Evolutionary conservation across 2,329 filamentous ascomycete genomes (phyloP).

Genomic region (Ceratocystis harringtonii): DNA sequence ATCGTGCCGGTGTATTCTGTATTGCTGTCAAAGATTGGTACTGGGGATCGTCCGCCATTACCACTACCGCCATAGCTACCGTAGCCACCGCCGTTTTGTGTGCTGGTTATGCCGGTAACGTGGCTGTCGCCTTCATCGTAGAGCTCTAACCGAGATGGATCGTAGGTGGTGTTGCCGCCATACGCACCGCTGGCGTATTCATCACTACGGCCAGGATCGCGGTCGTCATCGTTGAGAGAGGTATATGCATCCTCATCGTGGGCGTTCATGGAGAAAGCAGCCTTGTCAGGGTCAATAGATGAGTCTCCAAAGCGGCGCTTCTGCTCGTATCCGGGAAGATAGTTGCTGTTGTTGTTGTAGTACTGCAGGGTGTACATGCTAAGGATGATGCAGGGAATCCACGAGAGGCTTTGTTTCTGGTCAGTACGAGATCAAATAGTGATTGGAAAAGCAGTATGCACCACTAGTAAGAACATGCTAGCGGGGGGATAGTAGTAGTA

Average conservation of each 20-base stretch:
- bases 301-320: slow-evolving; percentile 28
- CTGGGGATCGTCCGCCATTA: neutral
- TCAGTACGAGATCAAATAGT: slow-evolving; percentile 16
- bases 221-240: slow-evolving; percentile 42
- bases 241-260: slow-evolving; percentile 52
- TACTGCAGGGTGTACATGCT: slow-evolving; percentile 47
- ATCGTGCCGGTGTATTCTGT: slow-evolving; percentile 30
- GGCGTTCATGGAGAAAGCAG: slow-evolving; percentile 52
- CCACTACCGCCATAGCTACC: slow-evolving; percentile 4
- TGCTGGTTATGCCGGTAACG: slow-evolving; percentile 27
- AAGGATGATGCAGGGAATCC: slow-evolving; percentile 36
- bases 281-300: slow-evolving; percentile 50
- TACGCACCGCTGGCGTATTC: slow-evolving; percentile 24
- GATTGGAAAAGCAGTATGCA: neutral
- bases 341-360: slow-evolving; percentile 43
- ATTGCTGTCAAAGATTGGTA: slow-evolving; percentile 33
- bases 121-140: slow-evolving; percentile 26
- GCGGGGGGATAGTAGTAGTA: neutral
- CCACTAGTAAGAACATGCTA: neutral
- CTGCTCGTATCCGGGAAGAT: slow-evolving; percentile 45
- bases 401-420: slow-evolving; percentile 38
- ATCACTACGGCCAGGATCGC: slow-evolving; percentile 28
- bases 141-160: slow-evolving; percentile 20
- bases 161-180: slow-evolving; percentile 27
- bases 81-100: slow-evolving; percentile 11